Evolutionary conservation across 495 filamentous ascomycete genomes (phyloP).

Genomic region (Oidiodendron maius): DNA sequence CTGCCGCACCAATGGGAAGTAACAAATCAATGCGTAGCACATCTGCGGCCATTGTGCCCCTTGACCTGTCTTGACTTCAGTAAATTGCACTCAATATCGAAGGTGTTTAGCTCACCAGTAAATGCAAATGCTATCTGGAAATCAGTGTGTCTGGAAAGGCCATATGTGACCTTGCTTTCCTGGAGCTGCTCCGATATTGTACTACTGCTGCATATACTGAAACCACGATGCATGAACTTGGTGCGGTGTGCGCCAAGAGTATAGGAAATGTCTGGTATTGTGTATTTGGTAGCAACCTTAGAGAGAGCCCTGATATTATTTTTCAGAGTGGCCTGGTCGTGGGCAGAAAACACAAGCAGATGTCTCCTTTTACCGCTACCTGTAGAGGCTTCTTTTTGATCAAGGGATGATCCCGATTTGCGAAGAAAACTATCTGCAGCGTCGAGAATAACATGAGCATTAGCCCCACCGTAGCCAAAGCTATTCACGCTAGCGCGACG

Average conservation of each 20-base stretch:
- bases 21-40: too few relatives aligned
- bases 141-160: too few relatives aligned
- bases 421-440: constrained; percentile 3
- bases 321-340: neutral
- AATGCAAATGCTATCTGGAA: too few relatives aligned
- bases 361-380: neutral
- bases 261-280: neutral
- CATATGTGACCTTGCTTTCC: too few relatives aligned
- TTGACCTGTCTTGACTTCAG: too few relatives aligned
- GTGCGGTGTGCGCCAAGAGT: constrained; percentile 35
- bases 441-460: constrained; percentile 52
- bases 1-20: too few relatives aligned
- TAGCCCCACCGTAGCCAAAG: constrained; percentile 56
- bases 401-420: too few relatives aligned
- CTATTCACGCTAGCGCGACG: constrained; percentile 15
- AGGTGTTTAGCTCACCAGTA: too few relatives aligned
- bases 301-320: neutral
- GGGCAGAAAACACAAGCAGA: neutral
- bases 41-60: too few relatives aligned
- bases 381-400: neutral
- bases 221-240: constrained; percentile 21
- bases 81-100: too few relatives aligned
- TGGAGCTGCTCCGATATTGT: too few relatives aligned
- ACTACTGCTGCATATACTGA: too few relatives aligned
- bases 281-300: neutral